Base-by-base conservation (phyloP, 345 rosid genomes). In the Melastoma malabathricum region DNA sequence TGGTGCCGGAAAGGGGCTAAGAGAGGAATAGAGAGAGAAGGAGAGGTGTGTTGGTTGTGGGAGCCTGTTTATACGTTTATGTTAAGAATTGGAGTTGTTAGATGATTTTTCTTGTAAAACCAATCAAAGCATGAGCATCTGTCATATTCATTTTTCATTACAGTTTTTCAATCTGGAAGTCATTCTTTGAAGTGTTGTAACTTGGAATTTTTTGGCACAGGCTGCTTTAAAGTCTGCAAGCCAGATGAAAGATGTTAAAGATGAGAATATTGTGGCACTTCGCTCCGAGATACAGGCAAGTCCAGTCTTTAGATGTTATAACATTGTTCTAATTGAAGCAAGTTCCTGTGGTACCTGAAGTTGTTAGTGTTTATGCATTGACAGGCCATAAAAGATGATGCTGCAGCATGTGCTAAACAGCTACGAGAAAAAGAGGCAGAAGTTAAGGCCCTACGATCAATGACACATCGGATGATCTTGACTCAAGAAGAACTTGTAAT, bases 401-500 rank as follows among this genome's bases (percentile, higher is more conserved):
- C 85, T n/a, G 60, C 68, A 62, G 50, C 72, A 54, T 80, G 85
- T 59, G 59, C 57, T 54, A 89, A 85, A 55, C 89, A 73, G 72
- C 69, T 88, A 48, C 78, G 4, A 57, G 96, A 83, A 75, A 90
- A 94, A 46, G 97, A 93, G 69, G 75, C 87, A 54, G 99, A 93
- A 64, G 65, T 87, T 9, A 88, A 85, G 69, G 74, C 89, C 44
- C 80, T 93, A 54, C 89, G 81, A 44, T 70, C 75, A 47, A 83
- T 88, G 97, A 88, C 97, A 29, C 97, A 88, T 56, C 58, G 68
- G 43, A 64, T 64, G 68, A 48, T 64, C 48, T 57, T 64, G 53
- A 64, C 68, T 43, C 68, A 64, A 46, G 58, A 64, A 64, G 68
- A 64, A 52, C 47, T 93, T 97, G 99, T 93, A 58, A 57, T 78